Evolutionary conservation across 2,329 filamentous ascomycete genomes (phyloP).

Genomic region (Cladophialophora bantiana): DNA sequence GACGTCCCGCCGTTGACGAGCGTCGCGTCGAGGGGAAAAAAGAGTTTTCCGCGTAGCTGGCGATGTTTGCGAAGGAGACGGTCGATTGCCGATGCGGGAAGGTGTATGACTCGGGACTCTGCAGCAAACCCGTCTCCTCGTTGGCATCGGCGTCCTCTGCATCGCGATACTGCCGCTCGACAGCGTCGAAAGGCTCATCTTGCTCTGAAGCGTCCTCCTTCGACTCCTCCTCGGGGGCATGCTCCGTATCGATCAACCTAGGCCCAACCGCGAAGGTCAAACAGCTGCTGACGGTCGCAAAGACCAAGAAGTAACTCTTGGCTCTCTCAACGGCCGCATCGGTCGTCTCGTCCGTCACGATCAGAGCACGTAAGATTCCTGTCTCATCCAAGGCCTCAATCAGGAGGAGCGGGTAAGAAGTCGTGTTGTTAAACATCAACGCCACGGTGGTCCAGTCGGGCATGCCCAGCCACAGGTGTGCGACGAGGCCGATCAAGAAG

Average conservation of each 20-base stretch:
- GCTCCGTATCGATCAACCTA: conserved; percentile 61
- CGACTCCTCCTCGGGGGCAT: conserved; percentile 42
- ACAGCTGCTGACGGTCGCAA: conserved; percentile 68
- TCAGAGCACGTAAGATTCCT: conserved; percentile 62
- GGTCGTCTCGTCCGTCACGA: conserved; percentile 52
- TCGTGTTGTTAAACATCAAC: conserved; percentile 66
- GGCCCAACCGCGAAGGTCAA: conserved; percentile 71
- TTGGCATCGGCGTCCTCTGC: conserved; percentile 35
- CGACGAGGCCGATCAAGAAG: conserved; percentile 54
- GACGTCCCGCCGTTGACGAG: neutral
- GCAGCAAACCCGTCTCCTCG: conserved; percentile 29
- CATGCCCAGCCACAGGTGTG: conserved; percentile 56
- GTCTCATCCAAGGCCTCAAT: conserved; percentile 62
- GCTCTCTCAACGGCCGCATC: conserved; percentile 63
- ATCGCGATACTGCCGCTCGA: conserved; percentile 26
- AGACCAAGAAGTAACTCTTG: conserved; percentile 71
- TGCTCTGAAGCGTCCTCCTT: conserved; percentile 45
- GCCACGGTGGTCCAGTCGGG: conserved; percentile 63
- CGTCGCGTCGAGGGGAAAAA: conserved; percentile 54
- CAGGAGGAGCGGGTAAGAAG: conserved; percentile 60
- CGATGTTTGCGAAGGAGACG: conserved; percentile 30
- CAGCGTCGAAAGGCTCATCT: conserved; percentile 10
- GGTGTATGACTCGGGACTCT: conserved; percentile 4
- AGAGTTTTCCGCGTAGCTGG: conserved; percentile 55
- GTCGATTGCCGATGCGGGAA: conserved; percentile 9